Evolutionary conservation across 345 rosid genomes (phyloP).

Genomic region (Acer yangbiense): DNA sequence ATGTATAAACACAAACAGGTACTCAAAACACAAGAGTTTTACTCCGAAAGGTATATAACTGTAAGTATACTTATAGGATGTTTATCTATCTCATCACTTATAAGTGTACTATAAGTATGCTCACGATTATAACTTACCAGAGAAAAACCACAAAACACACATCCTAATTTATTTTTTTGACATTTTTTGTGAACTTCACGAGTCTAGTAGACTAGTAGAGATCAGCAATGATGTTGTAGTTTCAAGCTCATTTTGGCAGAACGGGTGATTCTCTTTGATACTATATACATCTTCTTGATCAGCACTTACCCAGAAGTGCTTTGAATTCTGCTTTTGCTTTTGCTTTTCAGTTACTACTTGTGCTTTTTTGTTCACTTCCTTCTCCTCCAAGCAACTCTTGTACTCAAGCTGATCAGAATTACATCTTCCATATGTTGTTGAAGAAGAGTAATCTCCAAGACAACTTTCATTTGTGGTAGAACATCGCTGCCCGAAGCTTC

Average conservation of each 20-base stretch:
- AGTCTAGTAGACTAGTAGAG: not conserved
- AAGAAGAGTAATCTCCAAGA: slow-evolving; percentile 10
- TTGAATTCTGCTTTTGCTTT: not conserved
- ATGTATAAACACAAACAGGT: not conserved
- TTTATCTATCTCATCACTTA: no score
- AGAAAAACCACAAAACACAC: not conserved
- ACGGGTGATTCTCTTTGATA: slow-evolving; percentile 44
- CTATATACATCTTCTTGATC: not conserved
- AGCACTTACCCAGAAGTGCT: not conserved
- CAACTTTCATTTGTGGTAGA: slow-evolving; percentile 24
- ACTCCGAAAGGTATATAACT: no score
- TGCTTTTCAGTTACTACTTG: slow-evolving; percentile 2
- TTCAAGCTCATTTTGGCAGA: slow-evolving; percentile 22
- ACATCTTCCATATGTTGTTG: slow-evolving; percentile 27
- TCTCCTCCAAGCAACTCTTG: not conserved
- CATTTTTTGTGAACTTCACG: not conserved
- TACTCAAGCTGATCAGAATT: slow-evolving; percentile 17
- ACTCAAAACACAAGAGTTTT: not conserved
- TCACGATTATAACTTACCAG: no score
- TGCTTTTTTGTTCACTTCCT: not conserved
- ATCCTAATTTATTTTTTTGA: no score
- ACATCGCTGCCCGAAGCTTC: slow-evolving; percentile 48
- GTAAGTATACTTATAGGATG: no score
- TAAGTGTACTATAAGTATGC: no score
- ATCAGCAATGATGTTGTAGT: not conserved